Evolutionary conservation across 345 rosid genomes (phyloP).

Genomic region (Litchi chinensis): DNA sequence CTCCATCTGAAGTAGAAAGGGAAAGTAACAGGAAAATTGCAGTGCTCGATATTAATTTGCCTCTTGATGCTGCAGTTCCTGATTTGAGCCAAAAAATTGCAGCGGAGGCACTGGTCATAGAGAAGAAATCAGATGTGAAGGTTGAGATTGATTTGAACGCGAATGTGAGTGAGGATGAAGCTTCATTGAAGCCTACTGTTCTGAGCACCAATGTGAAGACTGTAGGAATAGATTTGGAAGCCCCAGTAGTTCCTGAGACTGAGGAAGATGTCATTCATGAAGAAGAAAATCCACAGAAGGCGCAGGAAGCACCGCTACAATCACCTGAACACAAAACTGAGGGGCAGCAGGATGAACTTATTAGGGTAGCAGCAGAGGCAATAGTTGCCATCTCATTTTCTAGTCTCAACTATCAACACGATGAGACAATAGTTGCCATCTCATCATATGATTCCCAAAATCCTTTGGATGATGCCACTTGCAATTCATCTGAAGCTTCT

Average conservation of each 20-base stretch:
- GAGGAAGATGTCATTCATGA: slow-evolving; percentile 46
- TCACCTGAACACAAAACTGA: slow-evolving; percentile 34
- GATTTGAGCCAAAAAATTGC: slow-evolving; percentile 39
- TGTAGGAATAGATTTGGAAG: slow-evolving; percentile 78
- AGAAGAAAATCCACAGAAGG: slow-evolving; percentile 39
- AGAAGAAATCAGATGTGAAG: slow-evolving; percentile 43
- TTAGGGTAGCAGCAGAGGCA: slow-evolving; percentile 69
- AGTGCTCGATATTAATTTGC: slow-evolving; percentile 78
- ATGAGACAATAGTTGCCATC: slow-evolving; percentile 71
- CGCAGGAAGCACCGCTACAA: slow-evolving; percentile 30
- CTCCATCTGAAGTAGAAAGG: slow-evolving; percentile 39
- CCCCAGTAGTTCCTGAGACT: slow-evolving; percentile 52
- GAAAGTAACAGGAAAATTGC: slow-evolving; percentile 44
- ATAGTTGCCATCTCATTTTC: slow-evolving; percentile 72
- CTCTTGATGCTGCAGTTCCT: slow-evolving; percentile 59
- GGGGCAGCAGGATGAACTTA: slow-evolving; percentile 42
- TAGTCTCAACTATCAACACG: background rate
- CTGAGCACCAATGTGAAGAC: slow-evolving; percentile 40
- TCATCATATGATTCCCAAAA: slow-evolving; percentile 41
- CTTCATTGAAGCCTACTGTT: slow-evolving; percentile 38
- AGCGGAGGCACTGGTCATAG: slow-evolving; percentile 35
- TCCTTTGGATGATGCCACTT: slow-evolving; percentile 38
- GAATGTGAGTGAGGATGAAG: slow-evolving; percentile 66
- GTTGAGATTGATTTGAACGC: slow-evolving; percentile 70
- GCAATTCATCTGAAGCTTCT: slow-evolving; percentile 38